Evolutionary conservation across 192 early-diverging fungal genomes (phyloP), one percentile per base, ranked within the genome.

Genomic region (Jimgerdemannia lactiflua): DNA sequence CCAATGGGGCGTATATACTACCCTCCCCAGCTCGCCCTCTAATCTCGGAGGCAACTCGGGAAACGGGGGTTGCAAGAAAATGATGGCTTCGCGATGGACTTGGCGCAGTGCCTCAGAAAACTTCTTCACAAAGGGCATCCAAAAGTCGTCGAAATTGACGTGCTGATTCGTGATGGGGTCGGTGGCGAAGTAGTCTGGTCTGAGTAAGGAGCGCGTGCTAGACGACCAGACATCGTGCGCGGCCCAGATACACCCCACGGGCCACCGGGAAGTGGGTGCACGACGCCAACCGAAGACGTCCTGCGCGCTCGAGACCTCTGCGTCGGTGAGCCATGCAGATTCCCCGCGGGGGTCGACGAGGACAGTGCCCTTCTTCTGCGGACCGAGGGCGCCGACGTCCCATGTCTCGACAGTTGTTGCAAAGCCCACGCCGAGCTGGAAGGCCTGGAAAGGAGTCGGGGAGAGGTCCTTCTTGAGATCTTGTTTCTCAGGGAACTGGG

Each of bases 51-150:
- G 88, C 4, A 78, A 73, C 44, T 83, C 82, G 14, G 85, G 78
- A 18, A 89, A 82, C 9, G 88, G 84, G 3, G 89, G 88, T 54
- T 91, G 87, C 54, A 91, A 74, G 75, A 91, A 88, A 9, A 91
- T 78, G 40, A 88, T 80, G 43, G 88, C 88, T 2, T 85, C 75
- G 1, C 67, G 70, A 29, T 89, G 85, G 39, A 87, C 69, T 8
- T 73, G 77, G 4, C 88, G 83, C 42, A 90, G 59, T 6, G 79
- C 71, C 6, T 80, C 67, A 6, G 77, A 75, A 43, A 76, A 90
- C 11, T 72, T 74, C 10, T 79, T 66, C 14, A 86, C 63, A 73
- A 84, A 87, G 0, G 81, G 79, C 44, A 87, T 65, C 81, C 84
- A 90, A 14, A 82, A 70, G 8, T 78, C 69, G 54, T 64, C 41